Evolutionary conservation across 768 basidiomycete species (phyloP).

Genomic region (Psilocybe sp.): DNA sequence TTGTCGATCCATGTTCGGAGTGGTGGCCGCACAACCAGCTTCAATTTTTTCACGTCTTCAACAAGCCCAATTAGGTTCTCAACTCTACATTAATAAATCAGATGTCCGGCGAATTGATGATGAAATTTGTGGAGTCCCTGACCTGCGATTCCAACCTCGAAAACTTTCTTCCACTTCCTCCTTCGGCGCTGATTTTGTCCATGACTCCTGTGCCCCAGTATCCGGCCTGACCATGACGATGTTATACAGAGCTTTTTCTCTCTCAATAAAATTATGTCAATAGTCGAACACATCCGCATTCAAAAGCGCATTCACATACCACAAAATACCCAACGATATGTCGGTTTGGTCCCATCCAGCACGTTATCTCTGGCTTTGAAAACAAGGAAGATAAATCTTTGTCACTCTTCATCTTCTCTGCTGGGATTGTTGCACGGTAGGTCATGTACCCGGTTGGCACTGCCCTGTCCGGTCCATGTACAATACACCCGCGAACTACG

Average conservation of each 20-base stretch:
- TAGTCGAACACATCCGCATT: slow-evolving; percentile 24
- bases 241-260: slow-evolving; percentile 38
- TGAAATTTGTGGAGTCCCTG: background rate
- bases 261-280: slow-evolving; percentile 42
- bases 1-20: slow-evolving; percentile 48
- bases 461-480: slow-evolving; percentile 42
- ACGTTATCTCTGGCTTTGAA: slow-evolving; percentile 49
- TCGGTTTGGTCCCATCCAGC: slow-evolving; percentile 55
- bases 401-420: slow-evolving; percentile 42
- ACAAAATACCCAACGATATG: slow-evolving; percentile 36
- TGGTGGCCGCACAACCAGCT: slow-evolving; percentile 46
- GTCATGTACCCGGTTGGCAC: slow-evolving; percentile 62
- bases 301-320: slow-evolving; percentile 24
- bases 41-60: slow-evolving; percentile 43
- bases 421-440: slow-evolving; percentile 53
- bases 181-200: slow-evolving; percentile 37
- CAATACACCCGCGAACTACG: slow-evolving; percentile 41
- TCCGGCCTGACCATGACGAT: slow-evolving; percentile 42
- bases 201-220: slow-evolving; percentile 38
- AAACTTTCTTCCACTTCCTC: slow-evolving; percentile 47
- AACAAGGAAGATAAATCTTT: slow-evolving; percentile 50
- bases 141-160: slow-evolving; percentile 49
- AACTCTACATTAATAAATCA: slow-evolving; percentile 23
- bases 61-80: slow-evolving; percentile 42
- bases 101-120: slow-evolving; percentile 9